Evolutionary conservation across 2,329 filamentous ascomycete genomes (phyloP).

Genomic region (Drechslerella coelobrocha): DNA sequence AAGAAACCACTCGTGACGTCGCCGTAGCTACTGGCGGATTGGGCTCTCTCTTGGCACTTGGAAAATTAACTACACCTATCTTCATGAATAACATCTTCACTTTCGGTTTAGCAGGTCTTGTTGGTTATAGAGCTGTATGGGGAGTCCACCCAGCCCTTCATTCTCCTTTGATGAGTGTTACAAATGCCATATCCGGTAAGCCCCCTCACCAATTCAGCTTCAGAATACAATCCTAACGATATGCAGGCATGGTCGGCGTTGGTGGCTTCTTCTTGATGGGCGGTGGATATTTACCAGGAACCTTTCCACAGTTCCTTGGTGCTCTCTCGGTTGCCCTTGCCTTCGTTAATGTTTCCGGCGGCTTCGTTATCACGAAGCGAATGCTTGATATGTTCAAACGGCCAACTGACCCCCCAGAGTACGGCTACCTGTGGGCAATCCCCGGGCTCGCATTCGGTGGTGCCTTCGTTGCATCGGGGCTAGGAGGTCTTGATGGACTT

Average conservation of each 20-base stretch:
- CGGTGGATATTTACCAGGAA: slow-evolving; percentile 77
- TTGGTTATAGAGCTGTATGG: slow-evolving; percentile 89
- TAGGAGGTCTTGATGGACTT: slow-evolving; percentile 80
- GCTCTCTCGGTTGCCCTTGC: slow-evolving; percentile 81
- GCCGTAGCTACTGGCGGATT: slow-evolving; percentile 77
- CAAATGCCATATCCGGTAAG: slow-evolving; percentile 83
- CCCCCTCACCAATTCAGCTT: background rate
- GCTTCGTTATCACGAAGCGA: slow-evolving; percentile 88
- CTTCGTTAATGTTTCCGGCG: slow-evolving; percentile 86
- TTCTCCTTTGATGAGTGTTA: slow-evolving; percentile 89
- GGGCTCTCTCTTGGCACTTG: slow-evolving; percentile 75
- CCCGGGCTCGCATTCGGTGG: slow-evolving; percentile 79
- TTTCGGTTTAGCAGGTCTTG: slow-evolving; percentile 80
- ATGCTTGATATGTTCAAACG: slow-evolving; percentile 93
- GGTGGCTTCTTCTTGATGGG: slow-evolving; percentile 89
- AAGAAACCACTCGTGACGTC: slow-evolving; percentile 78
- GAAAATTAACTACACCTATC: slow-evolving; percentile 78
- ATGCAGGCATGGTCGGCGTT: slow-evolving; percentile 78
- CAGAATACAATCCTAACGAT: slow-evolving; percentile 47
- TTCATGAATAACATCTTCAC: slow-evolving; percentile 91
- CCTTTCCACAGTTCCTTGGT: slow-evolving; percentile 78
- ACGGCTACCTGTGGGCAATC: slow-evolving; percentile 83
- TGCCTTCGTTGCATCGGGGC: slow-evolving; percentile 79
- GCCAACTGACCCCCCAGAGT: slow-evolving; percentile 84
- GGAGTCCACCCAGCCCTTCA: slow-evolving; percentile 82